These are phyloP conservation scores for Kluyveromyces sp. DNA, from an alignment of 1,139 yeast genomes.

Conservation along the genomic window DNA sequence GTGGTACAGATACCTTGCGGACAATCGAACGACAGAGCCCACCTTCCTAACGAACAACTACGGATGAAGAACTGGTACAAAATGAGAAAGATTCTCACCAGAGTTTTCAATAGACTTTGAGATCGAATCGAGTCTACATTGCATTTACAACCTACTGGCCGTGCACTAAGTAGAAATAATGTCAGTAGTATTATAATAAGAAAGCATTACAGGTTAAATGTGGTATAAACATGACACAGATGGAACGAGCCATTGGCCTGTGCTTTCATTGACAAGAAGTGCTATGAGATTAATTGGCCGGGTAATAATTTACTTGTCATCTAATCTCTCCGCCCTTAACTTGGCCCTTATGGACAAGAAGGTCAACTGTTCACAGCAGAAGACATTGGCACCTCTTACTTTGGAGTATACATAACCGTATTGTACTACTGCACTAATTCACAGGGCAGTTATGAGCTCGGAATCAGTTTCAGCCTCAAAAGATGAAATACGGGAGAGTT, in stretches of 20 bases:
- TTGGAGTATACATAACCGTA: neutral
- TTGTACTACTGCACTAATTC: neutral
- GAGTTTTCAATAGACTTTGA: conserved; percentile 41
- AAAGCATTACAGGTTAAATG: neutral
- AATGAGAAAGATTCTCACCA: conserved; percentile 57
- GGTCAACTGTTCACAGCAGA: no score
- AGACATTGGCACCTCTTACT: neutral
- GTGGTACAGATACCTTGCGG: conserved; percentile 98
- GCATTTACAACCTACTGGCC: neutral
- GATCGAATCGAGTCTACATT: neutral
- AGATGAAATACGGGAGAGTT: conserved; percentile 5
- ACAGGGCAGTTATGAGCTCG: neutral
- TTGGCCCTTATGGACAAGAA: no score
- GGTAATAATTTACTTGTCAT: neutral
- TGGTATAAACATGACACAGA: no score
- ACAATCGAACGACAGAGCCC: conserved; percentile 92
- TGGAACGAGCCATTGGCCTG: no score
- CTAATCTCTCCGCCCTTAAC: neutral
- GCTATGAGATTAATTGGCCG: neutral
- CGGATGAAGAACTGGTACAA: conserved; percentile 72
- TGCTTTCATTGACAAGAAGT: no score
- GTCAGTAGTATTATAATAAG: no score
- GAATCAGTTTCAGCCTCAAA: neutral
- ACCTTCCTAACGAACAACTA: conserved; percentile 77
- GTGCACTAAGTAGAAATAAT: neutral